A percentile compares a stretch with the other conserved stretches of the same genome.
Conservation (phyloP, 805 yeast species). For the Danielia reshetovae region DNA sequence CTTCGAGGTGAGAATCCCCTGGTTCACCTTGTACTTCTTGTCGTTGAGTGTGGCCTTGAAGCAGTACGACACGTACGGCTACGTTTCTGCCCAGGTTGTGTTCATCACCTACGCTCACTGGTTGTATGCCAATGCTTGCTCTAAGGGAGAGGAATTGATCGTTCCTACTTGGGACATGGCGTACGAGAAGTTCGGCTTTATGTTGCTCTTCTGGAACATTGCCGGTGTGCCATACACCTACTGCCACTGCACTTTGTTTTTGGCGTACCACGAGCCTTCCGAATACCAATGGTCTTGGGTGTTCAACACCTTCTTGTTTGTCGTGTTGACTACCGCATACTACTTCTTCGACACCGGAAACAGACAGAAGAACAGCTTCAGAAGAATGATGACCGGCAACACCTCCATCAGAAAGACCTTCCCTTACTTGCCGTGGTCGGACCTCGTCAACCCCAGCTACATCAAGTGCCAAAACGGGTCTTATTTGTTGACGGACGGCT, state of each 20-base stretch:
- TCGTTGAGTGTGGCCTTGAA: slow-evolving; percentile 69
- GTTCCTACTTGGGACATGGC: slow-evolving; percentile 99
- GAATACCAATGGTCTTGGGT: slow-evolving; percentile 71
- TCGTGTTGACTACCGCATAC: slow-evolving; percentile 63
- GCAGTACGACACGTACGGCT: slow-evolving; percentile 81
- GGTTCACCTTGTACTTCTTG: slow-evolving; percentile 85
- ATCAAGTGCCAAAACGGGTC: slow-evolving; percentile 85
- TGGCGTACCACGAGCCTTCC: slow-evolving; percentile 76
- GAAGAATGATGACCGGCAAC: slow-evolving; percentile 82
- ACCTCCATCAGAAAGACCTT: slow-evolving; percentile 72
- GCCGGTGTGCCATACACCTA: slow-evolving; percentile 99
- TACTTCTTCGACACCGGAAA: slow-evolving; percentile 93
- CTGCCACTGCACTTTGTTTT: slow-evolving; percentile 85
- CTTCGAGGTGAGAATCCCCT: slow-evolving; percentile 94
- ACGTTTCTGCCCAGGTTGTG: slow-evolving; percentile 69
- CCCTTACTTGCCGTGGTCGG: slow-evolving; percentile 88
- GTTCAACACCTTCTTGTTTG: slow-evolving; percentile 57
- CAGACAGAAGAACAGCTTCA: slow-evolving; percentile 91
- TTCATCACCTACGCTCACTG: slow-evolving; percentile 82
- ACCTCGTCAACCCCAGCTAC: slow-evolving; percentile 77
- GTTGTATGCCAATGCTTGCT: slow-evolving; percentile 94
- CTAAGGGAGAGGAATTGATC: slow-evolving; percentile 95
- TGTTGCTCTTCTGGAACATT: slow-evolving; percentile 97
- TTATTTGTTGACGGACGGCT: slow-evolving; percentile 82
- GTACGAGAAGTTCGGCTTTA: slow-evolving; percentile 98